Conservation (phyloP, 2,329 filamentous ascomycete genomes). For the Blastomyces parvus region DNA sequence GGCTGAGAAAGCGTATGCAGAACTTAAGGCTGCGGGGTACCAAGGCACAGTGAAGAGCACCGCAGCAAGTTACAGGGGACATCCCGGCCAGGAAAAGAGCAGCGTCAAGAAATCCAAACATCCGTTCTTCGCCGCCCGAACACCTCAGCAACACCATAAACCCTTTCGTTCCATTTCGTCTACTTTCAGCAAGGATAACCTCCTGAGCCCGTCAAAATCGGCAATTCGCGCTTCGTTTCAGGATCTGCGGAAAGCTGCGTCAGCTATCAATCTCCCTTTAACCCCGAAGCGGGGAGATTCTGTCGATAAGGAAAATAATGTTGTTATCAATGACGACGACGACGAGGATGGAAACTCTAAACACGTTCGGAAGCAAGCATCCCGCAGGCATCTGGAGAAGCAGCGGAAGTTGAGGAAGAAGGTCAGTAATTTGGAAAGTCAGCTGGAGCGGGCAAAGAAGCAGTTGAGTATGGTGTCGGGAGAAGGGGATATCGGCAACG, state of each 20-base stretch:
- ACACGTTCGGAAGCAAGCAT: constrained; percentile 39
- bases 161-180: background rate
- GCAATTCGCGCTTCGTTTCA: constrained; percentile 28
- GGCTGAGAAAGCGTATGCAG: constrained; percentile 44
- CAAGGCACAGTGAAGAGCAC: constrained; percentile 27
- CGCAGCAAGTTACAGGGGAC: background rate
- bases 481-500: constrained; percentile 11
- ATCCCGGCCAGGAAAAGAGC: background rate
- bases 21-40: constrained; percentile 46
- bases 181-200: constrained; percentile 8
- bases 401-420: constrained; percentile 50
- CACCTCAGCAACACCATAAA: background rate
- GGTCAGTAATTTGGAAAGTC: constrained; percentile 52
- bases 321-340: background rate
- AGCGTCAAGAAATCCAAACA: background rate
- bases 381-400: constrained; percentile 48
- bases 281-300: background rate
- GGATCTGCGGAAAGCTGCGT: constrained; percentile 29
- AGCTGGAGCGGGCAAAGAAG: constrained; percentile 46
- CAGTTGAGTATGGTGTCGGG: constrained; percentile 44
- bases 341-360: constrained; percentile 2
- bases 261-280: constrained; percentile 11
- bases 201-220: constrained; percentile 10
- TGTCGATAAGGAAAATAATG: background rate
- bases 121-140: background rate